These are phyloP conservation scores for Aspergillus hortae DNA, from an alignment of 2,329 filamentous ascomycete species.

Conservation along the genomic window DNA sequence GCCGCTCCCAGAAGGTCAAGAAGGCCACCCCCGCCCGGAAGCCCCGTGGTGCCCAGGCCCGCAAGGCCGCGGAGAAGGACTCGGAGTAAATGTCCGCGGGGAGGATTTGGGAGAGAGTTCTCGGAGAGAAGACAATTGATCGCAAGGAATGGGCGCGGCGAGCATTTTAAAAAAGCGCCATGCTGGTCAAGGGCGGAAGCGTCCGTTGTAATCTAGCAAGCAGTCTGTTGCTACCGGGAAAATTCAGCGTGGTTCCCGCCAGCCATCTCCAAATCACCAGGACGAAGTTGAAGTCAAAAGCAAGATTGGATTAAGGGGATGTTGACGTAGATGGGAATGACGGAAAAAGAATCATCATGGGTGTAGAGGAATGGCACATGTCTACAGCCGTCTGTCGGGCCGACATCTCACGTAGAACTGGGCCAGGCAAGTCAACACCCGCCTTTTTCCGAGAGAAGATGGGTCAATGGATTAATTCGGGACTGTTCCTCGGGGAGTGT, in stretches of 20 bases:
- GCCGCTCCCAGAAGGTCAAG: slow-evolving; percentile 70
- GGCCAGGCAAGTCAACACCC: slow-evolving; percentile 16
- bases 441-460: slow-evolving; percentile 31
- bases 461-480: slow-evolving; percentile 12
- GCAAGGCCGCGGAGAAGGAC: slow-evolving; percentile 56
- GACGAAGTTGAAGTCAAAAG: neutral
- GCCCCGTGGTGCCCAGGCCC: slow-evolving; percentile 73
- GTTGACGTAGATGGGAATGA: neutral
- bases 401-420: slow-evolving; percentile 15
- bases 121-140: neutral
- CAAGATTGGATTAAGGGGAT: too few relatives aligned
- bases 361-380: neutral
- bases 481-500: slow-evolving; percentile 4
- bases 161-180: slow-evolving; percentile 15
- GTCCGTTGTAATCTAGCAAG: slow-evolving; percentile 31
- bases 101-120: slow-evolving; percentile 1
- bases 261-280: slow-evolving; percentile 13
- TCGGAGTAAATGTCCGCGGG: slow-evolving; percentile 28
- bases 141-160: slow-evolving; percentile 10
- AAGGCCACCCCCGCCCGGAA: slow-evolving; percentile 73
- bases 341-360: neutral
- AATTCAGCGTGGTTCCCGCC: slow-evolving; percentile 4
- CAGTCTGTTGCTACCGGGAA: slow-evolving; percentile 13
- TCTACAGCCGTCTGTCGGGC: slow-evolving; percentile 24
- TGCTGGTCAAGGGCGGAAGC: slow-evolving; percentile 23